Base-by-base conservation (phyloP, 768 basidiomycete species). In the Mycena galopus region DNA sequence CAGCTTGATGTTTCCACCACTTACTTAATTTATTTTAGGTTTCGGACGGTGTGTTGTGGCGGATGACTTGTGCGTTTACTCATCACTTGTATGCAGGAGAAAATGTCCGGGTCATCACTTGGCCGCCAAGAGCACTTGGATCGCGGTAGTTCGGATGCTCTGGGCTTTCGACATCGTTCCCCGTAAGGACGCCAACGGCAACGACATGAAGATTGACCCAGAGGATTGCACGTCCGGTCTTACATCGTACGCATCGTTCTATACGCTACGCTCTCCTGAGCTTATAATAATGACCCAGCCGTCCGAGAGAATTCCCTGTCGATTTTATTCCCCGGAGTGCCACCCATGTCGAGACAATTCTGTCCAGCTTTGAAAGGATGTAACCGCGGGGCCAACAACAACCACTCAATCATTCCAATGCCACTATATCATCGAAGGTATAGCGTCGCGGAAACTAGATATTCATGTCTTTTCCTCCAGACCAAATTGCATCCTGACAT, bases 31-130 rank as follows among this genome's bases (percentile, higher is more conserved):
- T 47, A 14, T n/a, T 47, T 44, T 19, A 44, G 44, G 44, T n/a
- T 67, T 67, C 25, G 65, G 65, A 17, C 17, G 65, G 65, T 59
- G 6, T 16, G 55, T 59, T n/a, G n/a, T n/a, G n/a, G n/a, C n/a
- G n/a, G n/a, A n/a, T 29, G 33, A 23, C 25, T 16, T 6, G 8
- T 6, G 11, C 17, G 39, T 7, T 7, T 39, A 12, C 10, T 56
- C 33, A 25, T 55, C 37, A 53, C 35, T 11, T 25, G 25, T 30
- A 14, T 56, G 21, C 64, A 66, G 65, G 9, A 17, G 65, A 21
- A 30, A 44, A 12, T 66, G 65, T 19, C 65, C 65, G 14, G 65
- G 65, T 17, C 65, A 57, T 10, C 37, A 66, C 55, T 19, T 66
- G 65, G 65, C 65, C 3, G 37, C 16, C 4, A 66, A 66, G 16